Conservation (phyloP, 441 rosid species). For the Populus hybrid region DNA sequence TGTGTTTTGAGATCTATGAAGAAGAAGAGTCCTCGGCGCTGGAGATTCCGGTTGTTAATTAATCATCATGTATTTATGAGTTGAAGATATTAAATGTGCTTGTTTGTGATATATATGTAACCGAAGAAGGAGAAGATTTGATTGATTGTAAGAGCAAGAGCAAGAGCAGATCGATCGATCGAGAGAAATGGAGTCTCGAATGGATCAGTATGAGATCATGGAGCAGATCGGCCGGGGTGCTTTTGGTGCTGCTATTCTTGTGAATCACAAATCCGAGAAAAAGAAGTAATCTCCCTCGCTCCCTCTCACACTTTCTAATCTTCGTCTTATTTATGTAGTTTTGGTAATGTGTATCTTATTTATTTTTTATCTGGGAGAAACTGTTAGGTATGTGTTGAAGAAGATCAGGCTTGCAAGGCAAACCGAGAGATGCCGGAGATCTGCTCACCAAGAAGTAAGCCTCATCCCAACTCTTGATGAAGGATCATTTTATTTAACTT, state of each 20-base stretch:
- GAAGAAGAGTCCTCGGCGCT: background rate
- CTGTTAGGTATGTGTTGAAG: conserved; percentile 83
- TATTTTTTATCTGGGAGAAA: background rate
- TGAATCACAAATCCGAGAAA: conserved; percentile 83
- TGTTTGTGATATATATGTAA: background rate
- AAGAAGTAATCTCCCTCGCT: conserved; percentile 50
- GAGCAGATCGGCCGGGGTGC: conserved; percentile 99
- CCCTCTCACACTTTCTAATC: background rate
- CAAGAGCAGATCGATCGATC: conserved; percentile 7
- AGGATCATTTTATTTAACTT: background rate
- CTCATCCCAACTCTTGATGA: background rate
- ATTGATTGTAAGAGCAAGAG: conserved; percentile 4
- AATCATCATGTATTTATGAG: background rate
- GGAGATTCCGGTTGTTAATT: background rate
- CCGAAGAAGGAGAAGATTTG: background rate
- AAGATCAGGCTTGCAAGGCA: conserved; percentile 94
- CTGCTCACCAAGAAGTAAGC: conserved; percentile 95
- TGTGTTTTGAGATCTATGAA: background rate
- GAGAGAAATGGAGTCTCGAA: conserved; percentile 68
- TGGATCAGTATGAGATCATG: conserved; percentile 99
- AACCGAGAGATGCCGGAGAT: conserved; percentile 91
- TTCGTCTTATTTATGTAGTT: background rate
- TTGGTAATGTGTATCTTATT: background rate
- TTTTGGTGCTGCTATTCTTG: conserved; percentile 95
- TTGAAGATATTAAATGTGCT: background rate